Percentiles rank a stretch among this genome's conserved stretches.
Evolutionary conservation across 495 filamentous ascomycete species (phyloP).

Genomic region (Penicillium flavigenum): DNA sequence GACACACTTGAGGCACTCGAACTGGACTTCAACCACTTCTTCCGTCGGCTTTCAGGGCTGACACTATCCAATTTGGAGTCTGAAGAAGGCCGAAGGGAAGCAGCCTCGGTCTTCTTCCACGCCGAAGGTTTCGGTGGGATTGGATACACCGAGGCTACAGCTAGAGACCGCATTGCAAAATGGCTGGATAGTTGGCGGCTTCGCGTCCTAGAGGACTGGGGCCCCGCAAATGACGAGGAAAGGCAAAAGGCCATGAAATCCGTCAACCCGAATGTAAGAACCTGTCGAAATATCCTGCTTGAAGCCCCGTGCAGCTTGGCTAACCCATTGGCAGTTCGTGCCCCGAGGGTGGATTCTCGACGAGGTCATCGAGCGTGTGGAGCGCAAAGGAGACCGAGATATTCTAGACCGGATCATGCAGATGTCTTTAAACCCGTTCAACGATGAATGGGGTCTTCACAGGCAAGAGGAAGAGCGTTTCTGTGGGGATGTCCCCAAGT

Average conservation of each 20-base stretch:
- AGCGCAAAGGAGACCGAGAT: conserved; percentile 77
- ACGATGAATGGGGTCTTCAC: conserved; percentile 72
- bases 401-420: conserved; percentile 73
- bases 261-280: conserved; percentile 74
- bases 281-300: background rate
- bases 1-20: conserved; percentile 76
- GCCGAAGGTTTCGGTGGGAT: conserved; percentile 58
- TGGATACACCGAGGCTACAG: conserved; percentile 57
- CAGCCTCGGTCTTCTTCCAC: conserved; percentile 69
- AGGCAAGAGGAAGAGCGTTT: conserved; percentile 75
- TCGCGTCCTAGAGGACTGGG: conserved; percentile 73
- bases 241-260: conserved; percentile 71
- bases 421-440: conserved; percentile 78
- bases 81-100: conserved; percentile 54
- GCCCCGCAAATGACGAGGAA: conserved; percentile 53
- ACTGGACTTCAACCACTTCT: conserved; percentile 91
- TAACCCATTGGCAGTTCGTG: conserved; percentile 55
- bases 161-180: conserved; percentile 59
- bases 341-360: conserved; percentile 90
- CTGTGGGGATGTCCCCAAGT: conserved; percentile 81
- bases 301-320: background rate
- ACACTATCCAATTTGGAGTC: conserved; percentile 58
- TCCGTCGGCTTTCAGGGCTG: conserved; percentile 68
- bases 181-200: conserved; percentile 75
- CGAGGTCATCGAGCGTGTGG: conserved; percentile 84